Evolutionary conservation across 2,329 filamentous ascomycete species (phyloP).

Genomic region (Capronia coronata): DNA sequence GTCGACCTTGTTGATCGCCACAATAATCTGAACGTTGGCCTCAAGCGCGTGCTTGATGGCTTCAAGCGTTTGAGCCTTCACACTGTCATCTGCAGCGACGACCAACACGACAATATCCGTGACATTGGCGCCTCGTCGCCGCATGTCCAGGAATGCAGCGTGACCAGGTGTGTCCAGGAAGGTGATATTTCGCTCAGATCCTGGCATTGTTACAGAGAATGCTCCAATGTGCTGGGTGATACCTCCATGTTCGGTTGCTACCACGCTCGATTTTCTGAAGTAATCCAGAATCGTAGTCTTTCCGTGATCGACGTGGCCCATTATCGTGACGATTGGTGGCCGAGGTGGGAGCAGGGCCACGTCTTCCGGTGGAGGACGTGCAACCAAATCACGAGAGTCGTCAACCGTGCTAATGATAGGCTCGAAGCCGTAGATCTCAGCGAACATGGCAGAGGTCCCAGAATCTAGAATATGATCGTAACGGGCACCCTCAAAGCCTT

Average conservation of each 20-base stretch:
- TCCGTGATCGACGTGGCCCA: constrained; percentile 98
- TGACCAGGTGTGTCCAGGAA: constrained; percentile 97
- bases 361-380: constrained; percentile 63
- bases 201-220: constrained; percentile 79
- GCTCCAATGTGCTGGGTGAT: constrained; percentile 99
- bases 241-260: constrained; percentile 84
- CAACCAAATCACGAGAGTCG: constrained; percentile 62
- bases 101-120: constrained; percentile 96
- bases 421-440: constrained; percentile 87
- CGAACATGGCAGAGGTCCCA: constrained; percentile 83
- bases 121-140: constrained; percentile 87
- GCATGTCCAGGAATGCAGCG: constrained; percentile 92
- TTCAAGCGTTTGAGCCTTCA: constrained; percentile 94
- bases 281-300: constrained; percentile 96
- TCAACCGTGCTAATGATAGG: constrained; percentile 62
- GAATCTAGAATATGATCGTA: constrained; percentile 81
- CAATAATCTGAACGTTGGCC: constrained; percentile 88
- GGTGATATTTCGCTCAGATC: constrained; percentile 77
- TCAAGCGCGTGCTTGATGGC: constrained; percentile 86
- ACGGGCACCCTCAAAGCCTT: constrained; percentile 82
- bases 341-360: constrained; percentile 61
- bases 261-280: constrained; percentile 85
- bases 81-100: constrained; percentile 92
- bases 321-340: constrained; percentile 94
- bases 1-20: constrained; percentile 96